Conservation (phyloP, 495 filamentous ascomycete species). For the Xylaria telfairii region DNA sequence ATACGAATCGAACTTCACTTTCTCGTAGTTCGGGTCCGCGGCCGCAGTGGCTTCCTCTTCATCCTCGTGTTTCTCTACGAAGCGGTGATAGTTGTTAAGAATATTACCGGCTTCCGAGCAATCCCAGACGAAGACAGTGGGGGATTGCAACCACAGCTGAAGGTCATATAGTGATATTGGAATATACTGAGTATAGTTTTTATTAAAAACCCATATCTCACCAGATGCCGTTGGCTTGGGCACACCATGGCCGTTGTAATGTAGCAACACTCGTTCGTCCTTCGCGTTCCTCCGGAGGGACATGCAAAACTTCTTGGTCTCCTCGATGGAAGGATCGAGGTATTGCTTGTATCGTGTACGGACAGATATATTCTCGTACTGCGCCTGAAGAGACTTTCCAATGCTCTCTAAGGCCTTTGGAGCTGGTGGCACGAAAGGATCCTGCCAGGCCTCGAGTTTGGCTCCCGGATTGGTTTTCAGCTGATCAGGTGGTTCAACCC, state of each 20-base stretch:
- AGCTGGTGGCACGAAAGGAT: conserved; percentile 79
- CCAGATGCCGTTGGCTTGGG: conserved; percentile 94
- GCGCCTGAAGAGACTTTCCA: conserved; percentile 90
- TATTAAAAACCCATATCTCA: conserved; percentile 99
- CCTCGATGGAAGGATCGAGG: conserved; percentile 93
- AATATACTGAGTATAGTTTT: conserved; percentile 98
- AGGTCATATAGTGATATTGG: conserved; percentile 95
- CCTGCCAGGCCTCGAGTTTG: conserved; percentile 95
- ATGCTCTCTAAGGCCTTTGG: conserved; percentile 91
- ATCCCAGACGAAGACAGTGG: conserved; percentile 96
- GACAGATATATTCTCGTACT: conserved; percentile 94
- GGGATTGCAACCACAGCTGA: conserved; percentile 93
- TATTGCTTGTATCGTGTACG: conserved; percentile 96
- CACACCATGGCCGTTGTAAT: conserved; percentile 99
- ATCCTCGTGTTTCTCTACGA: conserved; percentile 89
- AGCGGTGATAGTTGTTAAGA: conserved; percentile 89
- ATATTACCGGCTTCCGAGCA: conserved; percentile 96
- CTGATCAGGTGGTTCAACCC: conserved; percentile 95
- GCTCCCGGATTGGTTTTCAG: conserved; percentile 91
- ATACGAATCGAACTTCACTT: conserved; percentile 67
- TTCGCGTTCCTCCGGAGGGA: conserved; percentile 89
- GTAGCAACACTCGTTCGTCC: conserved; percentile 92
- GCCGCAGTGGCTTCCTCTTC: conserved; percentile 76
- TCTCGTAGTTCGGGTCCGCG: conserved; percentile 74
- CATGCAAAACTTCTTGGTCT: conserved; percentile 93